Evolutionary conservation across 1,284 basidiomycete species (phyloP).

Genomic region (Papiliotrema fonsecae): DNA sequence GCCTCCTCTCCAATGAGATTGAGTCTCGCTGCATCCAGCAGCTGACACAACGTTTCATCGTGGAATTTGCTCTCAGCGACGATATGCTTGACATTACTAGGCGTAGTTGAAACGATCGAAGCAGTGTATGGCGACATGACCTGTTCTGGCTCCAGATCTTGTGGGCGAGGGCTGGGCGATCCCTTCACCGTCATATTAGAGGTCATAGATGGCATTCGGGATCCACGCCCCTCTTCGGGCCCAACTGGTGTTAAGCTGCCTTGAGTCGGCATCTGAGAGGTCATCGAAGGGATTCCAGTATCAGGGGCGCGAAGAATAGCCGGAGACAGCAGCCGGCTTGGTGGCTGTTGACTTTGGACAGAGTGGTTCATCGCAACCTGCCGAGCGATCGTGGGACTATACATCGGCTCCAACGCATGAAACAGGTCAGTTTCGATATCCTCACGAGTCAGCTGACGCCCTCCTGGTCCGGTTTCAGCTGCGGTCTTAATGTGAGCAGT

Average conservation of each 20-base stretch:
- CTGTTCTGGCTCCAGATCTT: neutral
- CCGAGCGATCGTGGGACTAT: too few species aligned
- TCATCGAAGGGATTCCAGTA: neutral
- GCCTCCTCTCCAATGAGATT: slow-evolving; percentile 43
- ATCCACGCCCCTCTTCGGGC: neutral
- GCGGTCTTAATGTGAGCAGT: too few species aligned
- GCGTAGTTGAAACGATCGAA: slow-evolving; percentile 25
- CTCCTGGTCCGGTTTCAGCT: too few species aligned
- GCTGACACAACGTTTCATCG: slow-evolving; percentile 46
- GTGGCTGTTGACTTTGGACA: too few species aligned
- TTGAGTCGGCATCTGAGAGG: slow-evolving; percentile 1
- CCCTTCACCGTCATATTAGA: neutral
- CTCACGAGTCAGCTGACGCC: too few species aligned
- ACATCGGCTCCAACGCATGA: too few species aligned
- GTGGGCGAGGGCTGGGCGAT: neutral
- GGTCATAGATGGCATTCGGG: neutral
- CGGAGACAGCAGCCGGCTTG: too few species aligned
- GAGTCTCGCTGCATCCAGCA: slow-evolving; percentile 41
- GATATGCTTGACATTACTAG: slow-evolving; percentile 34
- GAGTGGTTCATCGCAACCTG: too few species aligned
- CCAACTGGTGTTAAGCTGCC: neutral
- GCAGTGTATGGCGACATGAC: neutral
- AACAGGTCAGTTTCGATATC: too few species aligned
- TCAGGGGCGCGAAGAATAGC: too few species aligned
- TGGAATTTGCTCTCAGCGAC: slow-evolving; percentile 41